Evolutionary conservation across 164 flowering plant genomes (phyloP).

Genomic region (Vitis labrusca): DNA sequence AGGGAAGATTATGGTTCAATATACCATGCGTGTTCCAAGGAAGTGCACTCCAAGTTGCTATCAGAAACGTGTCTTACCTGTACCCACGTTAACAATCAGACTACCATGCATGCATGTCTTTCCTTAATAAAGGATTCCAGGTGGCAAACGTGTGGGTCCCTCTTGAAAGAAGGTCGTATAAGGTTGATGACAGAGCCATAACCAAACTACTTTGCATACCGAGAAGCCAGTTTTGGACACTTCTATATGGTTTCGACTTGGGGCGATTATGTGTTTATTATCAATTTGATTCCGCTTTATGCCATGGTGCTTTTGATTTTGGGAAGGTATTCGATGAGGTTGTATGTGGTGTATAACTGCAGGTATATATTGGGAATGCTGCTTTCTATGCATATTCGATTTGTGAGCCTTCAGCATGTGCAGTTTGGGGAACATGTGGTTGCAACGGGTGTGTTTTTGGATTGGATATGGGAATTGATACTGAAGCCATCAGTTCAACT

Average conservation of each 20-base stretch:
- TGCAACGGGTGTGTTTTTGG: constrained; percentile 92
- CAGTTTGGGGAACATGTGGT: constrained; percentile 99
- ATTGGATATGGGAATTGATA: too few relatives aligned
- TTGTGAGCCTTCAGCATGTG: constrained; percentile 98
- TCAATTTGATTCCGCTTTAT: constrained; percentile 85
- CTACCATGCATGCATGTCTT: too few relatives aligned
- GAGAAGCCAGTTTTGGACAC: constrained; percentile 48
- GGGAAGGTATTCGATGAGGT: constrained; percentile 91
- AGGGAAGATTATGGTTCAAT: constrained; percentile 31
- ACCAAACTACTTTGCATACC: too few relatives aligned
- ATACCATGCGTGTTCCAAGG: constrained; percentile 62
- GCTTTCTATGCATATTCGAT: constrained; percentile 97
- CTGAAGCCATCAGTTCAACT: too few relatives aligned
- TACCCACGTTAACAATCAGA: background rate
- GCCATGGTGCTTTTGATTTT: constrained; percentile 85
- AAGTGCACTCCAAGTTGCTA: constrained; percentile 61
- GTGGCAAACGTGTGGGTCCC: too few relatives aligned
- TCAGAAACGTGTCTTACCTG: constrained; percentile 46
- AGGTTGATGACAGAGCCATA: too few relatives aligned
- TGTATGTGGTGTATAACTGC: constrained; percentile 87
- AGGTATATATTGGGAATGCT: constrained; percentile 92
- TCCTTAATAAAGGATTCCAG: too few relatives aligned
- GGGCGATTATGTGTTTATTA: constrained; percentile 98
- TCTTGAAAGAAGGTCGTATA: too few relatives aligned
- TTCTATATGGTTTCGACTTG: constrained; percentile 99